These are phyloP conservation scores for Xylaria sp. DNA, from an alignment of 2,329 filamentous ascomycete genomes.

Conservation along the genomic window DNA sequence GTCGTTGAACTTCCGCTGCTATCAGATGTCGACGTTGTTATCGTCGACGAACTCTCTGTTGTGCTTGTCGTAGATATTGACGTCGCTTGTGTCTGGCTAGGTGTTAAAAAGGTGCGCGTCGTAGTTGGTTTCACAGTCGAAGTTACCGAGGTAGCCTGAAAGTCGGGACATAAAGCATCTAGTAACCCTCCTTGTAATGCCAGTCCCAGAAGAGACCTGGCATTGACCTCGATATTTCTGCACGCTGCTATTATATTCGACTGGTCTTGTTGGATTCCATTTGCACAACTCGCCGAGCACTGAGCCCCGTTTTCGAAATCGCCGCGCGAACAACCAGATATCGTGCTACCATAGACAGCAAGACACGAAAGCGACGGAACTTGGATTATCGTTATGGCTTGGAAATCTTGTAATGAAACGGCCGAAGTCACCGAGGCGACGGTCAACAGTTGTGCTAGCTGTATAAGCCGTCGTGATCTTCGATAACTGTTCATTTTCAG, in stretches of 20 bases:
- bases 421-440: slow-evolving; percentile 43
- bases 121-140: slow-evolving; percentile 39
- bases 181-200: slow-evolving; percentile 44
- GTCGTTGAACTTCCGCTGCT: slow-evolving; percentile 20
- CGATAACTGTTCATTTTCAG: slow-evolving; percentile 31
- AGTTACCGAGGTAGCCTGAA: slow-evolving; percentile 41
- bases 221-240: slow-evolving; percentile 39
- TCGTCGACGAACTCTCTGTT: slow-evolving; percentile 18
- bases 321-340: slow-evolving; percentile 42
- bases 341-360: slow-evolving; percentile 42
- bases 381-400: slow-evolving; percentile 44
- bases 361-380: slow-evolving; percentile 45
- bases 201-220: slow-evolving; percentile 44
- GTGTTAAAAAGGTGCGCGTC: slow-evolving; percentile 38
- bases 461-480: slow-evolving; percentile 39
- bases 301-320: slow-evolving; percentile 44
- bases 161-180: slow-evolving; percentile 43
- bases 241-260: slow-evolving; percentile 40
- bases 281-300: slow-evolving; percentile 44
- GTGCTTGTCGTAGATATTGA: slow-evolving; percentile 28
- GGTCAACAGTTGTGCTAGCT: slow-evolving; percentile 35
- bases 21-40: slow-evolving; percentile 19
- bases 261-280: slow-evolving; percentile 42
- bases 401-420: slow-evolving; percentile 47
- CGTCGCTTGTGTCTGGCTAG: slow-evolving; percentile 32